Evolutionary conservation across 495 filamentous ascomycete genomes (phyloP).

Genomic region (Zalerion maritima): DNA sequence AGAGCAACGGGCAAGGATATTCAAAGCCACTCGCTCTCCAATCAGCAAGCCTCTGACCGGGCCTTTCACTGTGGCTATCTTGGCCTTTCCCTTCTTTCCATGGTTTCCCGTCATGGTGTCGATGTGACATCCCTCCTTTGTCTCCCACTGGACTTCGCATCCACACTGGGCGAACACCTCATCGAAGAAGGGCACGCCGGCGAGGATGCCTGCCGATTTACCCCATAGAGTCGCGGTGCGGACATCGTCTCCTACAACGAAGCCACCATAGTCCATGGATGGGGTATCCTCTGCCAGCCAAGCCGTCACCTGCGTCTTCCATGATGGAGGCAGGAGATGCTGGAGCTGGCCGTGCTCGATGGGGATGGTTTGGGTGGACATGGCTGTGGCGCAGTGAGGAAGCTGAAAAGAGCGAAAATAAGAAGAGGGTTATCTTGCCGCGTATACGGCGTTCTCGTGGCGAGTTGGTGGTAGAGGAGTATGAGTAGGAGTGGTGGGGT

Average conservation of each 20-base stretch:
- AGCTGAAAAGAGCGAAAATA: too few species aligned
- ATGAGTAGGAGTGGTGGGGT: too few species aligned
- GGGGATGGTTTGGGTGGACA: too few species aligned
- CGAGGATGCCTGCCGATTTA: conserved; percentile 78
- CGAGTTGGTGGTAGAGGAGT: too few species aligned
- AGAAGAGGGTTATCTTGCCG: too few species aligned
- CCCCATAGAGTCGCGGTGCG: conserved; percentile 73
- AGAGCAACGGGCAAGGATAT: conserved; percentile 81
- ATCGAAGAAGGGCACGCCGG: conserved; percentile 88
- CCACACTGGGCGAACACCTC: conserved; percentile 84
- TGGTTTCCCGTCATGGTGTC: too few species aligned
- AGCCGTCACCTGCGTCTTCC: conserved; percentile 60
- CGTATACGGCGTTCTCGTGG: too few species aligned
- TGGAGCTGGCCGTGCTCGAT: conserved; percentile 57
- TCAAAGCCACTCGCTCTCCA: conserved; percentile 85
- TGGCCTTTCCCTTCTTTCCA: conserved; percentile 35
- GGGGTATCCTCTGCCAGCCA: conserved; percentile 96
- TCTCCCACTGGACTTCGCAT: conserved; percentile 82
- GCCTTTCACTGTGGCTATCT: conserved; percentile 71
- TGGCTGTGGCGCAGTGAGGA: too few species aligned
- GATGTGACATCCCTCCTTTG: conserved; percentile 56
- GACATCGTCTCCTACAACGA: conserved; percentile 72
- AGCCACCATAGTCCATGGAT: conserved; percentile 91
- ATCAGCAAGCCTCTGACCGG: conserved; percentile 77
- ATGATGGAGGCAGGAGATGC: conserved; percentile 70